A percentile compares a stretch with the other conserved stretches of the same genome.
phyloP scores from a whole-genome alignment of 2,329 filamentous ascomycete genomes.

The Paracoccidioides lutzii region DNA sequence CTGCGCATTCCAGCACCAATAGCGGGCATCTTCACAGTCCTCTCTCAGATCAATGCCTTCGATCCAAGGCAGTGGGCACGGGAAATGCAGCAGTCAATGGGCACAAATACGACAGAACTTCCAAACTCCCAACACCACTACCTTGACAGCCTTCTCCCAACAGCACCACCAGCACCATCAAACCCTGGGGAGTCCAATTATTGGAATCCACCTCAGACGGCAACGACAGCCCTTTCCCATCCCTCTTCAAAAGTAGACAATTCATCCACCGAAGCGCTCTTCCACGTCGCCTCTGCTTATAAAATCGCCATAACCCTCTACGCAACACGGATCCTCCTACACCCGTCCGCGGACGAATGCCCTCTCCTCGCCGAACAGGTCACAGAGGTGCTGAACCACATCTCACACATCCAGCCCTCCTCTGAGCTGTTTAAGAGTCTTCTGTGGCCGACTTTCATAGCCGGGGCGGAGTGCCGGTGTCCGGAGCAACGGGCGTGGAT shows the following conservation, averaged over 20 bases:
- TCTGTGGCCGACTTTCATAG: conserved; percentile 34
- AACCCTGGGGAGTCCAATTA: background rate
- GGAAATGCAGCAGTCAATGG: conserved; percentile 19
- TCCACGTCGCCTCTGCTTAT: conserved; percentile 29
- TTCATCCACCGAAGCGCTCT: background rate
- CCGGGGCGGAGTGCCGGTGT: conserved; percentile 27
- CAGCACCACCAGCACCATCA: too few species aligned
- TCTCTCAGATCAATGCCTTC: conserved; percentile 28
- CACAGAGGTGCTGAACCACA: conserved; percentile 23
- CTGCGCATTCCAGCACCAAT: conserved; percentile 9
- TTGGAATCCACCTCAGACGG: background rate
- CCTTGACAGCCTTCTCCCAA: background rate
- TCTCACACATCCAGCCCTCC: conserved; percentile 23
- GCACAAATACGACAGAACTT: background rate
- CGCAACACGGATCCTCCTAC: conserved; percentile 27
- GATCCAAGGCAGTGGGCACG: conserved; percentile 27
- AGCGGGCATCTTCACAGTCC: conserved; percentile 20
- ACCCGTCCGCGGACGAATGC: conserved; percentile 15
- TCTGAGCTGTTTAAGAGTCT: conserved; percentile 33
- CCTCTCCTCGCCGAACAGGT: conserved; percentile 18
- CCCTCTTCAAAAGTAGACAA: background rate
- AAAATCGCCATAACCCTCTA: conserved; percentile 30
- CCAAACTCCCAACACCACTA: background rate
- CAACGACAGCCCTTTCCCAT: too few species aligned
- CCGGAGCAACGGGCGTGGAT: conserved; percentile 22